Base-by-base conservation (phyloP, 2,329 filamentous ascomycete genomes). In the Lecanoromycetidae sp. region DNA sequence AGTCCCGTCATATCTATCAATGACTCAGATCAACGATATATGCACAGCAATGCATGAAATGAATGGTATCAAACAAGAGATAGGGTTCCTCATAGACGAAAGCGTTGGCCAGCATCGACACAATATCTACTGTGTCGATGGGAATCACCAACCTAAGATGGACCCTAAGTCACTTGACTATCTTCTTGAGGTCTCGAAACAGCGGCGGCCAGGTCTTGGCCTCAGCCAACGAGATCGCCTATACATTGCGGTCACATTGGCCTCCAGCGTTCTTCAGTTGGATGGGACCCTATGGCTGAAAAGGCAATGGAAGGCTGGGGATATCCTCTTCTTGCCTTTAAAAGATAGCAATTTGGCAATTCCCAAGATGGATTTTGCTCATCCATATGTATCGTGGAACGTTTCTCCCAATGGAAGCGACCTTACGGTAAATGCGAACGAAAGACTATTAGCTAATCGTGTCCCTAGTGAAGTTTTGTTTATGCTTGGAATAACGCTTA, bases 191-290 rank as follows among this genome's bases (percentile, higher is more conserved):
- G 25, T 36, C 3, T 29, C 43, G 32, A 38, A 22, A 26, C 20
- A 38, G 20, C 43, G 33, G 17, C 32, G 9, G 3, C 43, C 30
- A 8, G 33, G 33, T 26, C 12, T 36, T 5, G 26, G 10, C 17
- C 43, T 45, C 3, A 37, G 43, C 25, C 36, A 48, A 20, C 40
- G 26, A 17, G 48, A 55, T n/a, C 44, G 54, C 6, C 37, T 56
- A 7, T 34, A 38, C 7, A 48, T 55, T 35, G 55, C 55, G 6
- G 52, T 53, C 1, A 52, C 40, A 13, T 40, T 57, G 26, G 52
- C 55, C 13, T 55, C 54, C 13, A 56, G 46, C 20, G 44, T 56
- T 9, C 33, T 57, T 22, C 54, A 57, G 45, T 39, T 57, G 19
- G 36, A 55, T 26, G 48, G 44, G 9, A 55, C 50, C 2, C 42